These are phyloP conservation scores for Xylariaceae sp. DNA, from an alignment of 2,329 filamentous ascomycete genomes.

Conservation along the genomic window DNA sequence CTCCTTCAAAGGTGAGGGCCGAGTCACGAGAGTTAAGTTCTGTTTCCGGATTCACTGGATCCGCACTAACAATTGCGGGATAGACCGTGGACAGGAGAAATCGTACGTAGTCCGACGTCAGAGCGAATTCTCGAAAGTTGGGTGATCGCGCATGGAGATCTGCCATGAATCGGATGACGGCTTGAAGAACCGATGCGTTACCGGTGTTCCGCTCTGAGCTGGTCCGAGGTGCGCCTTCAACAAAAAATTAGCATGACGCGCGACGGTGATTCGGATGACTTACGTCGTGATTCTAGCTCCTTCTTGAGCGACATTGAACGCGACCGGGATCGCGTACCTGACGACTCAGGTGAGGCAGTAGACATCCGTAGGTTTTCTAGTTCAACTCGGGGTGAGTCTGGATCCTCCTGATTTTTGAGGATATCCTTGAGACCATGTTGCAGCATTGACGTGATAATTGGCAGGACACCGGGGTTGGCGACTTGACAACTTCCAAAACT, in stretches of 20 bases:
- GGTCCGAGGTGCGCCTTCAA: constrained; percentile 38
- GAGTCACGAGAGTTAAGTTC: constrained; percentile 85
- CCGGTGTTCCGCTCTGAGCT: constrained; percentile 51
- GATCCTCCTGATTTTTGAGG: constrained; percentile 59
- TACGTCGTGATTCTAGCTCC: constrained; percentile 55
- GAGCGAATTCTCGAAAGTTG: constrained; percentile 78
- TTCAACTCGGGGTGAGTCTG: constrained; percentile 48
- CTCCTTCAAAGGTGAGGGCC: constrained; percentile 78
- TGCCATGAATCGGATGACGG: constrained; percentile 74
- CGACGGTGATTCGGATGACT: constrained; percentile 24
- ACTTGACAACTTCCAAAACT: constrained; percentile 69
- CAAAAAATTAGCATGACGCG: constrained; percentile 1
- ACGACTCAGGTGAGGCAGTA: constrained; percentile 27
- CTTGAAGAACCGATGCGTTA: constrained; percentile 67
- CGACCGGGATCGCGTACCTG: constrained; percentile 41
- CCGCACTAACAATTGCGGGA: constrained; percentile 82
- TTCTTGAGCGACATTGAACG: constrained; percentile 67
- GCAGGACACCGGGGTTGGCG: constrained; percentile 72
- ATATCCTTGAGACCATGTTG: constrained; percentile 77
- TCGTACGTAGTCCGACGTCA: constrained; percentile 77
- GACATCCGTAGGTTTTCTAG: constrained; percentile 16
- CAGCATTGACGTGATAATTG: constrained; percentile 81
- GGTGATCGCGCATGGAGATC: constrained; percentile 74
- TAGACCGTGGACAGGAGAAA: constrained; percentile 78
- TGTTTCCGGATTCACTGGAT: constrained; percentile 76